These are phyloP conservation scores for Penicillium sclerotiorum DNA, from an alignment of 2,329 filamentous ascomycete species.

Conservation along the genomic window DNA sequence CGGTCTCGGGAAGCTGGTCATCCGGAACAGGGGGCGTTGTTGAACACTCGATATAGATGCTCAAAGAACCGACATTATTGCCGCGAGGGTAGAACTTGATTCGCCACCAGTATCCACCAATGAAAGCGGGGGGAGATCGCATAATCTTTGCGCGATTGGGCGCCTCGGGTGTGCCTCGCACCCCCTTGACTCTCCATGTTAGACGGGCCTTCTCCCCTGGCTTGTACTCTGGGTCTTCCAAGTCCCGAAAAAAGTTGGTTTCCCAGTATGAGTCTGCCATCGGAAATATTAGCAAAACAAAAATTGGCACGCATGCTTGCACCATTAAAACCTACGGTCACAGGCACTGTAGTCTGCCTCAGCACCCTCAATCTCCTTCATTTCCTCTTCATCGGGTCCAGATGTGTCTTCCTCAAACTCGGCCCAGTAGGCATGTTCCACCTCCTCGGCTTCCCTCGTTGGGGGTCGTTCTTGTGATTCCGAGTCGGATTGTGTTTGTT, in stretches of 20 bases:
- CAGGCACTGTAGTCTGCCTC: conserved; percentile 57
- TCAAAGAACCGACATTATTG: conserved; percentile 60
- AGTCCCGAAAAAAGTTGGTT: conserved; percentile 55
- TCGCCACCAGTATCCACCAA: conserved; percentile 65
- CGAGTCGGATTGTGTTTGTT: conserved; percentile 3
- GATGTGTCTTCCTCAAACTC: conserved; percentile 60
- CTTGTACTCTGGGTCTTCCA: conserved; percentile 61
- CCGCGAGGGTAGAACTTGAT: conserved; percentile 67
- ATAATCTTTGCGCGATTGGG: conserved; percentile 62
- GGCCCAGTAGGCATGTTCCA: conserved; percentile 53
- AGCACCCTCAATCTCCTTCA: conserved; percentile 58
- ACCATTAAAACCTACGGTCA: conserved; percentile 52
- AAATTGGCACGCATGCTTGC: too few species aligned
- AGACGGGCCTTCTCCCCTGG: conserved; percentile 58
- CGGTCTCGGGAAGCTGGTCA: conserved; percentile 39
- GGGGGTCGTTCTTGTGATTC: conserved; percentile 15
- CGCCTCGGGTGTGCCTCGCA: conserved; percentile 62
- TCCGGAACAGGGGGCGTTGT: conserved; percentile 47
- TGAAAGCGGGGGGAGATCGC: conserved; percentile 57
- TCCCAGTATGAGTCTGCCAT: conserved; percentile 60
- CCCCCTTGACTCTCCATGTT: conserved; percentile 60
- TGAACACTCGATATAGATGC: conserved; percentile 65
- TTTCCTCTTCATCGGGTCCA: conserved; percentile 58
- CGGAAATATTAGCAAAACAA: conserved; percentile 8
- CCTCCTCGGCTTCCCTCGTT: conserved; percentile 15